A percentile compares a stretch with the other conserved stretches of the same genome.
These are phyloP conservation scores for Xylaria sp. DNA, from an alignment of 2,329 filamentous ascomycete species.

Conservation along the genomic window DNA sequence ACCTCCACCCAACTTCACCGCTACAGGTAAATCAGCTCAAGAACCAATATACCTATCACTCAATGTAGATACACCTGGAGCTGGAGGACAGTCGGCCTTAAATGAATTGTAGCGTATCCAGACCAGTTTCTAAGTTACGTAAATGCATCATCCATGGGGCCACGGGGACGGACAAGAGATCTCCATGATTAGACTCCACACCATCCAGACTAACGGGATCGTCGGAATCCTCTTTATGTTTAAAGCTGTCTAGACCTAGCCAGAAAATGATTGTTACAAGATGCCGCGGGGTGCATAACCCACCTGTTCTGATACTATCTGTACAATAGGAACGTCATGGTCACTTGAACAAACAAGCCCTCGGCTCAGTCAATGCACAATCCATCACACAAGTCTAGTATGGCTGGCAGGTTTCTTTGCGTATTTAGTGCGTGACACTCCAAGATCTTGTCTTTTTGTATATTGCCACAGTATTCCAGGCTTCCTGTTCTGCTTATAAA, in stretches of 20 bases:
- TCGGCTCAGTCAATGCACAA: not conserved
- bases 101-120: not conserved
- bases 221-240: too few relatives aligned
- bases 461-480: not conserved
- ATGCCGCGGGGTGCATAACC: constrained; percentile 1
- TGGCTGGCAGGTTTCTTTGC: not conserved
- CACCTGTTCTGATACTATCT: not conserved
- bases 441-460: constrained; percentile 4
- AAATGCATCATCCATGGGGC: not conserved
- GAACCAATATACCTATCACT: not conserved
- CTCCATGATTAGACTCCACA: not conserved
- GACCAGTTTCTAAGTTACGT: not conserved
- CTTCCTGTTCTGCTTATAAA: constrained; percentile 10
- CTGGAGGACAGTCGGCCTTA: not conserved
- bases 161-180: not conserved
- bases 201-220: not conserved
- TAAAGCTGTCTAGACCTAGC: too few relatives aligned
- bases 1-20: constrained; percentile 1
- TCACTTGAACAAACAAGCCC: too few relatives aligned
- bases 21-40: too few relatives aligned
- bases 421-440: not conserved
- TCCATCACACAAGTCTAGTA: not conserved
- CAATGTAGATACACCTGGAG: not conserved
- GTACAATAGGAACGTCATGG: not conserved
- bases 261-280: not conserved